Base-by-base conservation (phyloP, 345 rosid genomes). In the Litchi chinensis region DNA sequence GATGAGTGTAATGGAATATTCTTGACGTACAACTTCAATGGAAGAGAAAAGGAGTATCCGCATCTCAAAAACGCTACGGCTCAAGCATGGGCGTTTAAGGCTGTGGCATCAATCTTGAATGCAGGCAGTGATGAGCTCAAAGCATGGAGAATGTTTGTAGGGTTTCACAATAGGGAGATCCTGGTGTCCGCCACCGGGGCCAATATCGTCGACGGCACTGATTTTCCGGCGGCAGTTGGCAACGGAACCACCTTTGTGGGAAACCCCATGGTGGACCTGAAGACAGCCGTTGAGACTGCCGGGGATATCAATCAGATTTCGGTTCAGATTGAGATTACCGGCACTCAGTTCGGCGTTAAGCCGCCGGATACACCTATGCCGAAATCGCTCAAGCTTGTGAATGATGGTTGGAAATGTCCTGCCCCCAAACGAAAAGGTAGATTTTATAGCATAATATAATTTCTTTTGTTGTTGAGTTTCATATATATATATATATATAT, bases 51-150 rank as follows among this genome's bases (percentile, higher is more conserved):
- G 79, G 90, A 82, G 67, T 91, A 77, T 70, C 99, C 99, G 0
- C 85, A 73, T 43, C 77, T 93, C 2, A 96, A 94, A 82, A 94
- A 96, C 70, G 92, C 85, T 40, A 80, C 90, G 6, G 97, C 98
- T 0, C 98, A 96, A 78, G 82, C 99, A 0, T 96, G 99, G 99
- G 89, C 97, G 40, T 96, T 96, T 74, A 87, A 88, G 75, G 77
- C 97, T 26, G 56, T 76, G 24, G 90, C 95, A 24, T 79, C 88
- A 10, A 85, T 96, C 21, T 70, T 88, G n/a, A 96, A 96, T 67
- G 50, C 88, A 0, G 99, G 93, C 2, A 50, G n/a, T 4, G 91
- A 87, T 12, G 97, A 91, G 81, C 73, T 96, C 0, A 89, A 88
- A 70, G 92, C 88, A 0, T 96, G 99, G 99, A 85, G 87, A 75